Evolutionary conservation across 306 rosid species (phyloP).

Genomic region (Lathyrus sativus): DNA sequence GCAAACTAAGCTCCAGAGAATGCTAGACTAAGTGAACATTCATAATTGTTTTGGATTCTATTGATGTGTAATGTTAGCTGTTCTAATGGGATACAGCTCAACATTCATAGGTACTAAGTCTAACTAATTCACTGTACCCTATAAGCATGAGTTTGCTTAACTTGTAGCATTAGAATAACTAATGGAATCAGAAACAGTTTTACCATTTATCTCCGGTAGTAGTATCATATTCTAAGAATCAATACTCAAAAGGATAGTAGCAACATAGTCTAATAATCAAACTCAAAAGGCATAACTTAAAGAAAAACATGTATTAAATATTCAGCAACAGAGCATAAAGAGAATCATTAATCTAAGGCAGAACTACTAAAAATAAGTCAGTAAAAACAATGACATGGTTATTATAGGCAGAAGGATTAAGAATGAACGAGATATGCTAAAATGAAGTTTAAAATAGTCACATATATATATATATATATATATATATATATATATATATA

Average conservation of each 20-base stretch:
- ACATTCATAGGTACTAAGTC: neutral
- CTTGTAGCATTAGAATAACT: neutral
- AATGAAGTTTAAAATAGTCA: neutral
- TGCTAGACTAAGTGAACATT: neutral
- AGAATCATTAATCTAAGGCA: neutral
- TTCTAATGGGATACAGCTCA: neutral
- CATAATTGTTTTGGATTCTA: neutral
- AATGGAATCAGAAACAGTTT: neutral
- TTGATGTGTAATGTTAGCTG: neutral
- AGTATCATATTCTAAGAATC: neutral
- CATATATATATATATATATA: too few species aligned
- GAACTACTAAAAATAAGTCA: neutral
- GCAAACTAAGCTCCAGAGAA: neutral
- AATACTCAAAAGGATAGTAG: neutral
- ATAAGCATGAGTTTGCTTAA: neutral
- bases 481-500: too few species aligned
- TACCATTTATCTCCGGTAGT: neutral
- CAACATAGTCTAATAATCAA: neutral
- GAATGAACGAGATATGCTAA: constrained; percentile 22
- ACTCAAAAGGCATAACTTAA: neutral
- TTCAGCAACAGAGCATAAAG: neutral
- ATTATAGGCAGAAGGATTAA: neutral
- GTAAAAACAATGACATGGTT: neutral
- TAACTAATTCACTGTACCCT: neutral
- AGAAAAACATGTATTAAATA: neutral